Evolutionary conservation across 768 basidiomycete species (phyloP).

Genomic region (Amanita phalloides): DNA sequence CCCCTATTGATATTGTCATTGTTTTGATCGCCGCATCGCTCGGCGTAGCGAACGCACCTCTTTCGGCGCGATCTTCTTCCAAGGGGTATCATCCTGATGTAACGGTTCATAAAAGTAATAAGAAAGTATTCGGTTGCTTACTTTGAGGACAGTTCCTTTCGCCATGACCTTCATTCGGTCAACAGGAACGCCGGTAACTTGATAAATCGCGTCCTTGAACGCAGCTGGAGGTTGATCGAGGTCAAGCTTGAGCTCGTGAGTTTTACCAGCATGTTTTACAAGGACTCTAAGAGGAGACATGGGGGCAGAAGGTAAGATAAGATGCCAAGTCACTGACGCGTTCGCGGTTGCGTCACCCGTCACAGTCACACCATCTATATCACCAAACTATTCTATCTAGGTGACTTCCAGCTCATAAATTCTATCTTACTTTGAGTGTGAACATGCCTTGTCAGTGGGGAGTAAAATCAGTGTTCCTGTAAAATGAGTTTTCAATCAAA

Average conservation of each 20-base stretch:
- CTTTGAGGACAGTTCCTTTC: slow-evolving; percentile 87
- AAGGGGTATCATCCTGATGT: slow-evolving; percentile 72
- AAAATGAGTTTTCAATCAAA: too few relatives aligned
- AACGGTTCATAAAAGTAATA: not conserved
- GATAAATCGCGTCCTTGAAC: slow-evolving; percentile 81
- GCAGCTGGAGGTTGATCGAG: slow-evolving; percentile 51
- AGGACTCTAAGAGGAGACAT: slow-evolving; percentile 70
- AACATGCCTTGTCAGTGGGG: too few relatives aligned
- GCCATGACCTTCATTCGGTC: slow-evolving; percentile 98
- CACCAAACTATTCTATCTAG: too few relatives aligned
- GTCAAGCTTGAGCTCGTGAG: slow-evolving; percentile 62
- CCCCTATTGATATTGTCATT: slow-evolving; percentile 33
- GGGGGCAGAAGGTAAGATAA: not conserved
- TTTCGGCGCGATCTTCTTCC: slow-evolving; percentile 79
- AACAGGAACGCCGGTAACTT: slow-evolving; percentile 74
- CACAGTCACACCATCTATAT: not conserved
- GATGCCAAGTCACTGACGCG: slow-evolving; percentile 11
- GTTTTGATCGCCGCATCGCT: not conserved
- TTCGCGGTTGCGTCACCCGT: slow-evolving; percentile 12
- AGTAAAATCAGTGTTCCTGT: too few relatives aligned
- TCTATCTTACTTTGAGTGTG: too few relatives aligned
- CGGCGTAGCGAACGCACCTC: slow-evolving; percentile 35
- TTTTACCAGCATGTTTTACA: slow-evolving; percentile 87
- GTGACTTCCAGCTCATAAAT: too few relatives aligned
- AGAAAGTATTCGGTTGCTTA: slow-evolving; percentile 19